phyloP scores from a whole-genome alignment of 2,329 filamentous ascomycete genomes.

The Xenoacremonium recifei region DNA sequence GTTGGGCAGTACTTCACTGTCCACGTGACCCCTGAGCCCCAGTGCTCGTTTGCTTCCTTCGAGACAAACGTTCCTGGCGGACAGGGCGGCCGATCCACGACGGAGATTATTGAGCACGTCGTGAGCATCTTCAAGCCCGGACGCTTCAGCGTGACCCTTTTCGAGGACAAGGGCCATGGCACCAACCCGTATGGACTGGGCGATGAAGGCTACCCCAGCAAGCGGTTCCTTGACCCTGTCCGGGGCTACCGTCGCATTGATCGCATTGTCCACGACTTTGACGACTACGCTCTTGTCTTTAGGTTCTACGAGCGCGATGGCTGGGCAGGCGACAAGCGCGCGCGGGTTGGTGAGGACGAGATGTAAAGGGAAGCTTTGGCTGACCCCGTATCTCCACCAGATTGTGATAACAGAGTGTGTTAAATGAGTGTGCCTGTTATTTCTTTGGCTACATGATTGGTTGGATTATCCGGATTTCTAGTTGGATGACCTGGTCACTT shows the following conservation, averaged over 20 bases:
- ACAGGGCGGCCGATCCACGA: conserved; percentile 83
- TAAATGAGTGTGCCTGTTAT: too few relatives aligned
- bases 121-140: conserved; percentile 95
- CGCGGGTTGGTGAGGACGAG: conserved; percentile 55
- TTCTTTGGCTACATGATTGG: too few relatives aligned
- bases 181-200: conserved; percentile 41
- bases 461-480: too few relatives aligned
- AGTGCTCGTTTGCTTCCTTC: conserved; percentile 97
- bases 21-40: conserved; percentile 93
- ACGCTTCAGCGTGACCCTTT: conserved; percentile 95
- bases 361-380: too few relatives aligned
- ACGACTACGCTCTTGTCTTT: conserved; percentile 96
- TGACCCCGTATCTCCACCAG: too few relatives aligned
- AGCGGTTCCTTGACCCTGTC: conserved; percentile 70
- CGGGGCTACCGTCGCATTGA: conserved; percentile 86
- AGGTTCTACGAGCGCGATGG: conserved; percentile 92
- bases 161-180: conserved; percentile 74
- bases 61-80: conserved; percentile 95
- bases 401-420: too few relatives aligned
- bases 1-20: conserved; percentile 94
- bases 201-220: conserved; percentile 39
- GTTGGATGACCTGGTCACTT: too few relatives aligned
- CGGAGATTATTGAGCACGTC: conserved; percentile 89
- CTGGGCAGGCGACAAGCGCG: conserved; percentile 57
- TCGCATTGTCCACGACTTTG: conserved; percentile 93